Evolutionary conservation across 1,284 basidiomycete species (phyloP).

Genomic region (Cystobasidium pallidum): DNA sequence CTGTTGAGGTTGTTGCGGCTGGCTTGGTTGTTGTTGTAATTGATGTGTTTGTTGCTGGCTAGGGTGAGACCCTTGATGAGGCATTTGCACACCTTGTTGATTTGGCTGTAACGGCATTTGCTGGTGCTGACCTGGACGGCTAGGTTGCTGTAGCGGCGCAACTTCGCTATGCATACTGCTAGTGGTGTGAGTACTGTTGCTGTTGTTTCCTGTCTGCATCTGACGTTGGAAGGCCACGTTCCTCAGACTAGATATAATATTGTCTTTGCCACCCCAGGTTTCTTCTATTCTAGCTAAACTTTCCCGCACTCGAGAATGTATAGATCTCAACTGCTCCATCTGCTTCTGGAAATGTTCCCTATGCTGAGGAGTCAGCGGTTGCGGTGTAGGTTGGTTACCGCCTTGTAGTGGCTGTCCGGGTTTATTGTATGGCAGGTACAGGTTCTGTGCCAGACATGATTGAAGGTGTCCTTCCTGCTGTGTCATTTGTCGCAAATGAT

Average conservation of each 20-base stretch:
- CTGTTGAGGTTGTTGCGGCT: background rate
- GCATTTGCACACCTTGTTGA: background rate
- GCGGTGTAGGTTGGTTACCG: slow-evolving; percentile 20
- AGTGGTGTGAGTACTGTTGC: background rate
- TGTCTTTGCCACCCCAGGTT: slow-evolving; percentile 39
- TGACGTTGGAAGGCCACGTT: slow-evolving; percentile 27
- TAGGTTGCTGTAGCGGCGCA: background rate
- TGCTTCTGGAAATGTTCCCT: slow-evolving; percentile 30
- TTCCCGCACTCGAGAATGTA: slow-evolving; percentile 15
- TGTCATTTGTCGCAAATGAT: slow-evolving; percentile 30
- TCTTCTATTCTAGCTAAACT: slow-evolving; percentile 31
- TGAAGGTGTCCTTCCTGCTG: slow-evolving; percentile 31
- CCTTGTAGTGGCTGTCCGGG: slow-evolving; percentile 14
- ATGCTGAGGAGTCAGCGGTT: slow-evolving; percentile 33
- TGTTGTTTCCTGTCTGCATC: slow-evolving; percentile 27
- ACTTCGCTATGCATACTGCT: background rate
- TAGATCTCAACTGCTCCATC: slow-evolving; percentile 19
- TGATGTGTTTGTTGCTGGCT: slow-evolving; percentile 23
- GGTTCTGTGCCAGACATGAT: slow-evolving; percentile 26
- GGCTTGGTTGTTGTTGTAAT: slow-evolving; percentile 1
- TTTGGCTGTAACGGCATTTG: background rate
- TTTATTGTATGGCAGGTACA: slow-evolving; percentile 23
- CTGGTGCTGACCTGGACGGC: slow-evolving; percentile 9
- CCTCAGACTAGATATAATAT: slow-evolving; percentile 34
- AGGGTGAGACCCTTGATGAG: slow-evolving; percentile 7